These are phyloP conservation scores for Exophiala spinifera DNA, from an alignment of 2,329 filamentous ascomycete genomes.

Conservation along the genomic window DNA sequence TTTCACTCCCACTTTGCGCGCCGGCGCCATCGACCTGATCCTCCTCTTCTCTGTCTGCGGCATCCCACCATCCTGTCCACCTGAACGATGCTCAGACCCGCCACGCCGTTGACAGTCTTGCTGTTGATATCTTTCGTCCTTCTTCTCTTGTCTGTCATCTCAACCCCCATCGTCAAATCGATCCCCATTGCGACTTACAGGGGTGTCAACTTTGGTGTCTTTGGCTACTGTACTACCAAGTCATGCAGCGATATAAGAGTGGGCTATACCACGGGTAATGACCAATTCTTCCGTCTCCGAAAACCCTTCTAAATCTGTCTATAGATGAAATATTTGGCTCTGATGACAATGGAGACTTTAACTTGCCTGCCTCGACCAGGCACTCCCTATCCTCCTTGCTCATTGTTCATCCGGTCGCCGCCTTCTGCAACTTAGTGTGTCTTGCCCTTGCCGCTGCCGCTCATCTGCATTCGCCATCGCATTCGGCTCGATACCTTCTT, in stretches of 20 bases:
- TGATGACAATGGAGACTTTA: constrained; percentile 52
- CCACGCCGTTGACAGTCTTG: constrained; percentile 83
- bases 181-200: constrained; percentile 79
- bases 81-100: constrained; percentile 72
- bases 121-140: constrained; percentile 82
- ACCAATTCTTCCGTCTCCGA: constrained; percentile 18
- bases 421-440: constrained; percentile 79
- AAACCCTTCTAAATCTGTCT: constrained; percentile 14
- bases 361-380: constrained; percentile 62
- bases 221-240: constrained; percentile 73
- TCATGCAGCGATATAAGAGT: constrained; percentile 71
- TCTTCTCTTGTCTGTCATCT: constrained; percentile 82
- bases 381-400: constrained; percentile 80
- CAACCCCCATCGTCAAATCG: constrained; percentile 78
- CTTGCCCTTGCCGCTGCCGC: constrained; percentile 74
- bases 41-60: background rate
- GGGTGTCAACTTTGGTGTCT: constrained; percentile 82
- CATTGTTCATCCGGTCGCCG: constrained; percentile 88
- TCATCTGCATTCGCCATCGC: constrained; percentile 82
- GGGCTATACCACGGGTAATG: constrained; percentile 80
- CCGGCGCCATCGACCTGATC: constrained; percentile 14
- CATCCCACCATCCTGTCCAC: background rate
- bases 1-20: constrained; percentile 10
- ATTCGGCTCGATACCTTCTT: constrained; percentile 85
- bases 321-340: constrained; percentile 49